Evolutionary conservation across 2,329 filamentous ascomycete species (phyloP).

Genomic region (Penicillium thymicola): DNA sequence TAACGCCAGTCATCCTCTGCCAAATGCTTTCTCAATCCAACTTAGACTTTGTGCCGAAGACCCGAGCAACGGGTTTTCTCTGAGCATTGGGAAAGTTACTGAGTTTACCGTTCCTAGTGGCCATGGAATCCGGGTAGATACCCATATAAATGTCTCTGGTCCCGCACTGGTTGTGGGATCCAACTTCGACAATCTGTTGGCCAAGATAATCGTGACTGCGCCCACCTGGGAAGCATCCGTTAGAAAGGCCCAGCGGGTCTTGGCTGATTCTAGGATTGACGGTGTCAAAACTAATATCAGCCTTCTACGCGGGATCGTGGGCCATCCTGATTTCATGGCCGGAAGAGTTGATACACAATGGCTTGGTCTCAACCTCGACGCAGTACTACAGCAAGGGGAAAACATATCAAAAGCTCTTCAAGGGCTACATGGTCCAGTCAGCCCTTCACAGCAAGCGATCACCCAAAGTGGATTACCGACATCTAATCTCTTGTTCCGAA

Average conservation of each 20-base stretch:
- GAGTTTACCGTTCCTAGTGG: slow-evolving; percentile 55
- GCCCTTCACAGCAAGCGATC: slow-evolving; percentile 10
- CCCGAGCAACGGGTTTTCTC: slow-evolving; percentile 47
- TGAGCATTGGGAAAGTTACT: slow-evolving; percentile 60
- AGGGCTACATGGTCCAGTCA: background rate
- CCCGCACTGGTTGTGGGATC: slow-evolving; percentile 46
- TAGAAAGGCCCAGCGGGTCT: slow-evolving; percentile 53
- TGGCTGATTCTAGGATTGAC: slow-evolving; percentile 54
- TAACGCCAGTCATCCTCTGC: too few relatives aligned
- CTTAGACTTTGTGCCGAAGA: too few relatives aligned
- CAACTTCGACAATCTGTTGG: slow-evolving; percentile 59
- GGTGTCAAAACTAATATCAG: slow-evolving; percentile 59
- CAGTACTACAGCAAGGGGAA: slow-evolving; percentile 38
- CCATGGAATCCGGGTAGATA: slow-evolving; percentile 58
- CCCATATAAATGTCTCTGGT: slow-evolving; percentile 47
- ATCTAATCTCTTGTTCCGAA: slow-evolving; percentile 51
- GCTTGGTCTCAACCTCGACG: slow-evolving; percentile 51
- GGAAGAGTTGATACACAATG: slow-evolving; percentile 55
- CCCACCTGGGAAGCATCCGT: slow-evolving; percentile 52
- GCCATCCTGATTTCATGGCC: slow-evolving; percentile 48
- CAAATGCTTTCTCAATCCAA: too few relatives aligned
- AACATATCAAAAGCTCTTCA: slow-evolving; percentile 21
- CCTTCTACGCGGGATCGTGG: slow-evolving; percentile 54
- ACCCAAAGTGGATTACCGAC: slow-evolving; percentile 21
- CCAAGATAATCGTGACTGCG: slow-evolving; percentile 58